These are phyloP conservation scores for Podila minutissima DNA, from an alignment of 192 early-diverging fungal species.

Conservation along the genomic window DNA sequence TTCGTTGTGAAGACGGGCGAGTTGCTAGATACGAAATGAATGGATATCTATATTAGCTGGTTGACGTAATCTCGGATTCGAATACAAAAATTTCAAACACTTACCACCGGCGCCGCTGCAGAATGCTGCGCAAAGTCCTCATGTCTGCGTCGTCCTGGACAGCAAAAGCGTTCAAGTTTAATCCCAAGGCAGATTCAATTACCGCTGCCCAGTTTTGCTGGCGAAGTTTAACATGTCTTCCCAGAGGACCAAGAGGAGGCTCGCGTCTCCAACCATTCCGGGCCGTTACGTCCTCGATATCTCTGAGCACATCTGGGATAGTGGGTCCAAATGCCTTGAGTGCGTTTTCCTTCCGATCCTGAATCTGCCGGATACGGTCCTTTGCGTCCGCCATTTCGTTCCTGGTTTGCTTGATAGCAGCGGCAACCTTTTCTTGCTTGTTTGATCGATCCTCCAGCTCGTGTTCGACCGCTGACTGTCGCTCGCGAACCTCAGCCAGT, in stretches of 20 bases:
- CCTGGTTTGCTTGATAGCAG: slow-evolving; percentile 13
- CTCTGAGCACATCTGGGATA: slow-evolving; percentile 68
- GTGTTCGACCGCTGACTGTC: slow-evolving; percentile 1
- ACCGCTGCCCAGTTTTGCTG: slow-evolving; percentile 65
- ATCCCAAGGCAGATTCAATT: slow-evolving; percentile 72
- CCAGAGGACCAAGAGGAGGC: slow-evolving; percentile 76
- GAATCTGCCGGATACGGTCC: slow-evolving; percentile 57
- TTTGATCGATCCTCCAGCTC: slow-evolving; percentile 1
- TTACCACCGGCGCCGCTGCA: slow-evolving; percentile 60
- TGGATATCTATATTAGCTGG: neutral
- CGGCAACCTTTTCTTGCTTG: slow-evolving; percentile 5
- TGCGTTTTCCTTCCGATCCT: slow-evolving; percentile 68
- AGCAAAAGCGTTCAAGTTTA: slow-evolving; percentile 70
- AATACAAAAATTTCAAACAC: neutral
- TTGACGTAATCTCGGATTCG: neutral
- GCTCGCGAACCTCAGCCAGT: slow-evolving; percentile 15
- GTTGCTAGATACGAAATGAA: slow-evolving; percentile 11
- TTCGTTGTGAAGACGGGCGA: slow-evolving; percentile 70
- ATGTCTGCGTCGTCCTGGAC: slow-evolving; percentile 76
- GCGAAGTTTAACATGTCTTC: slow-evolving; percentile 67
- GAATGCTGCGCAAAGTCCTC: slow-evolving; percentile 59
- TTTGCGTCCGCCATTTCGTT: slow-evolving; percentile 20
- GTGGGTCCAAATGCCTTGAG: slow-evolving; percentile 78
- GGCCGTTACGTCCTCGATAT: slow-evolving; percentile 54
- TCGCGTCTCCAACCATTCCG: slow-evolving; percentile 56